Base-by-base conservation (phyloP, 345 rosid species). In the Pistacia integerrima region DNA sequence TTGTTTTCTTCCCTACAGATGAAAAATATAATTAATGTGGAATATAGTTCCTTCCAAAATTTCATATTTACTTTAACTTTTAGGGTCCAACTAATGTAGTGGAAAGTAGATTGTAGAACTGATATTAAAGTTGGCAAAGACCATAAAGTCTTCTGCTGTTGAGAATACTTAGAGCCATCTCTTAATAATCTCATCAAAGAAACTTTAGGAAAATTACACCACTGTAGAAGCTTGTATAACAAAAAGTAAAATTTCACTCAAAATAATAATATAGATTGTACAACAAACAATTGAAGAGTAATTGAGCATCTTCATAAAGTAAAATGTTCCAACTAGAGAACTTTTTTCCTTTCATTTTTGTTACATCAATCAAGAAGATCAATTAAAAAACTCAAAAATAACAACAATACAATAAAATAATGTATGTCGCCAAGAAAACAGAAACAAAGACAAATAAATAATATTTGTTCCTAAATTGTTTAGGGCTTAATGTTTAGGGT, bases 1-100 rank as follows among this genome's bases (percentile, higher is more conserved):
- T 8, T 58, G 8, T 46, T 16, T 74, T 51, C 74, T 60, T 28
- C 62, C 11, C 66, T 67, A 35, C 22, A 74, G 44, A 54, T 48
- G 57, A 79, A 74, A 67, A 28, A 36, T 18, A 30, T 9, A 2
- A 74, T 13, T 54, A n/a, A 52, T 6, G n/a, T 55, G 3, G 13
- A 71, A 58, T 25, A 57, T 20, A 22, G 18, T 41, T 46, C 71
- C 28, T 16, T 52, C 20, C 5, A 57, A 51, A 54, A 22, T 64
- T 67, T 20, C 16, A 5, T 44, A 5, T 3, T 41, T 17, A 30
- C 25, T 25, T 73, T 11, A 44, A n/a, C 10, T 4, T 49, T n/a
- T 35, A 64, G 41, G 49, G n/a, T 51, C 52, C 70, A 63, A 64
- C 28, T 38, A 17, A 18, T 51, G 30, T 49, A 30, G 6, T 35